Base-by-base conservation (phyloP, 345 rosid genomes). In the Angophora floribunda region DNA sequence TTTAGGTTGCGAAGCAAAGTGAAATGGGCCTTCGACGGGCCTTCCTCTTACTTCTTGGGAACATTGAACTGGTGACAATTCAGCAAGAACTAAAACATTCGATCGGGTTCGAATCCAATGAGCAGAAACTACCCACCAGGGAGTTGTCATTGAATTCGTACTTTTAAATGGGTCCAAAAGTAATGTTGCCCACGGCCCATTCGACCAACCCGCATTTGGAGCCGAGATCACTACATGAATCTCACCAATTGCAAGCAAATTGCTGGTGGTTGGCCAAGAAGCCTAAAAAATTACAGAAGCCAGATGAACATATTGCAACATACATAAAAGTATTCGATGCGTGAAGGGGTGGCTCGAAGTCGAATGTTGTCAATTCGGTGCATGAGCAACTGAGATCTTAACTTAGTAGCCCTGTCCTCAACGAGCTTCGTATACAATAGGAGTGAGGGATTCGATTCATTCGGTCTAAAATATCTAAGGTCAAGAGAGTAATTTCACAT, bases 371-470 rank as follows among this genome's bases (percentile, higher is more conserved):
- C 80, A 16, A 67, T 32, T 67, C 22, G 79, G 44, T 32, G 79
- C 6, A 70, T 9, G 80, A 70, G 41, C 45, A 32, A 6, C 79
- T 67, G 12, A 16, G 32, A 67, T 67, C 80, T 36, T 2, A 41
- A 36, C 80, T 9, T 6, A 17, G 47, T 70, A 24, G 28, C 4
- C n/a, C 22, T 4, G 13, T 57, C 9, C 12, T 57, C 10, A 36
- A 36, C 41, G 63, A 26, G 12, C 63, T 22, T 22, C 41, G 9
- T 9, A 28, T 22, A 11, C 13, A 36, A 5, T 70, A 0, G 79
- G 0, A 26, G 30, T 0, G 41, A 9, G 82, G 26, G 10, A 75
- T 36, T 75, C 49, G 10, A 0, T 6, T 16, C 47, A 16, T 17
- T 9, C 9, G 13, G 61, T 55, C 61, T 55, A 55, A 55, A 55